Evolutionary conservation across 2,329 filamentous ascomycete genomes (phyloP).

Genomic region (Fusarium globosum): DNA sequence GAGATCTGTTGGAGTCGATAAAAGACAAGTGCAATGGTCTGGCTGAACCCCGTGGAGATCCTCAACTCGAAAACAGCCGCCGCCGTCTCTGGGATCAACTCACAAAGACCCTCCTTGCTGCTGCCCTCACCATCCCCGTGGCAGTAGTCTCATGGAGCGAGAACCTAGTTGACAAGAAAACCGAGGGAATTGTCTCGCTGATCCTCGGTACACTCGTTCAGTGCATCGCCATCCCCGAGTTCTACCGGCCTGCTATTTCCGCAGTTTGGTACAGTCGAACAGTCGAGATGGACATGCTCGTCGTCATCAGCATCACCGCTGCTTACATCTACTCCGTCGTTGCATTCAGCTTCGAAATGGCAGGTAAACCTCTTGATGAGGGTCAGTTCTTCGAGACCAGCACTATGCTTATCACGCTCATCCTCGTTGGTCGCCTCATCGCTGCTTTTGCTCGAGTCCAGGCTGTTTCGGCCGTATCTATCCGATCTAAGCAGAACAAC

Average conservation of each 20-base stretch:
- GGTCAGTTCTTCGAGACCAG: slow-evolving; percentile 51
- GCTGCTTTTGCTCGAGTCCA: slow-evolving; percentile 52
- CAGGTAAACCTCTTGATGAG: slow-evolving; percentile 41
- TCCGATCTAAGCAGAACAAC: slow-evolving; percentile 58
- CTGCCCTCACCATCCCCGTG: slow-evolving; percentile 50
- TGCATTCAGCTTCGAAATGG: slow-evolving; percentile 52
- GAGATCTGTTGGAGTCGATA: slow-evolving; percentile 43
- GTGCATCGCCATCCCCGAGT: slow-evolving; percentile 58
- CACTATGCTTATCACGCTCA: slow-evolving; percentile 55
- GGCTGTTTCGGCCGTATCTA: slow-evolving; percentile 52
- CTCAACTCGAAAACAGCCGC: slow-evolving; percentile 46
- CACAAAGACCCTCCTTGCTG: slow-evolving; percentile 47
- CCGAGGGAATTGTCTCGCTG: slow-evolving; percentile 50
- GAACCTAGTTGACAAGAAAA: slow-evolving; percentile 33
- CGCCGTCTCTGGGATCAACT: slow-evolving; percentile 48
- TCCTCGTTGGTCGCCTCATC: slow-evolving; percentile 52
- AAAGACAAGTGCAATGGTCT: slow-evolving; percentile 38
- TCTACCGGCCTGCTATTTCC: slow-evolving; percentile 61
- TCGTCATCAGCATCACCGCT: slow-evolving; percentile 64
- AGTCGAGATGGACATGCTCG: slow-evolving; percentile 67
- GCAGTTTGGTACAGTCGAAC: slow-evolving; percentile 57
- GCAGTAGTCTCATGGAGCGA: slow-evolving; percentile 49
- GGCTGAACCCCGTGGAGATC: slow-evolving; percentile 49
- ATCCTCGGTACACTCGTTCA: slow-evolving; percentile 63
- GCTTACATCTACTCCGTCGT: slow-evolving; percentile 63